Evolutionary conservation across 805 yeast species (phyloP), one percentile per base, ranked within the genome.

Genomic region (Kockiozyma suomiensis): DNA sequence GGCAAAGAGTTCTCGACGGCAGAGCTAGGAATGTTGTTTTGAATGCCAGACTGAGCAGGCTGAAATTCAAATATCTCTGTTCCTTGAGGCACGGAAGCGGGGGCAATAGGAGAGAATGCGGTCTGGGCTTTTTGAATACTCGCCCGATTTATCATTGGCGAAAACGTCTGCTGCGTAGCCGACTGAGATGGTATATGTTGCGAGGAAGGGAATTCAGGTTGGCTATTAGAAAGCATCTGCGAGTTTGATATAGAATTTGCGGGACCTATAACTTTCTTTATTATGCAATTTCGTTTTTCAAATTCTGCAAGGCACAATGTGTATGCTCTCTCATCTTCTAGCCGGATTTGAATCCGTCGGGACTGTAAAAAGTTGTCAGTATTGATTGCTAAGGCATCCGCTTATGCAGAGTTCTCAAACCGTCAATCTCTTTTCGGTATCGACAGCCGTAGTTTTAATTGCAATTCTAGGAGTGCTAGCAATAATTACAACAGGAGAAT

Each of bases 321-420:
- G 45, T 25, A 61, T 8, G 30, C 15, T 15, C 32, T 50, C n/a
- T 61, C 58, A 32, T 45, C 37, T 4, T 48, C 50, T 30, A 61
- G 58, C 23, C 65, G 53, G 15, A 61, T 17, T 30, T 61, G 65
- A 42, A 61, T 49, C 30, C 65, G 50, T 5, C 65, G 64, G 4
- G 52, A 32, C 62, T 58, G 25, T 19, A 10, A 19, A n/a, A 23
- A 8, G 6, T n/a, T 3, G 33, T 37, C 45, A 32, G 42, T n/a
- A n/a, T 13, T 32, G 28, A 28, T 12, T 15, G 42, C 35, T 13
- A 19, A 47, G 7, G n/a, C n/a, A n/a, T n/a, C n/a, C n/a, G n/a
- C n/a, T n/a, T n/a, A n/a, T n/a, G 19, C 26, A 47, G 17, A 23
- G 17, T 17, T 32, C 5, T 21, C 41, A 7, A 23, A 54, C 59